These are phyloP conservation scores for Camelina laxa DNA, from an alignment of 345 rosid species.

Conservation along the genomic window DNA sequence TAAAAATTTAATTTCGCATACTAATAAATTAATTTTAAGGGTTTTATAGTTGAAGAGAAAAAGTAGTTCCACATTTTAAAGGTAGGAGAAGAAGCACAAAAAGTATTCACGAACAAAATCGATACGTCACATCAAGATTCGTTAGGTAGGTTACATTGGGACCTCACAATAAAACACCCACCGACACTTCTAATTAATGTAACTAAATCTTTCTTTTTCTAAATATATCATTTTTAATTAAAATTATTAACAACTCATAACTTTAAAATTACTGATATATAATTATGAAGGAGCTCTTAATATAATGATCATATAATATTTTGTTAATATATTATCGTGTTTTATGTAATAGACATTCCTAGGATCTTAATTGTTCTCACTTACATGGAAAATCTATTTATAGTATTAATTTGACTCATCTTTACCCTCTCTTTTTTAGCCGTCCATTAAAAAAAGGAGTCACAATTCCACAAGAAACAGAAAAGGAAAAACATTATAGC, in stretches of 20 bases:
- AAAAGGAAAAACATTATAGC: background rate
- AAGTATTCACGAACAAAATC: conserved; percentile 32
- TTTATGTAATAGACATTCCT: conserved; percentile 9
- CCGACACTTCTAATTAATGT: conserved; percentile 59
- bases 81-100: conserved; percentile 26
- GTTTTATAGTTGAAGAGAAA: conserved; percentile 36
- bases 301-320: background rate
- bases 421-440: background rate
- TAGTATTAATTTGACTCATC: conserved; percentile 3
- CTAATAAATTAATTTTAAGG: background rate
- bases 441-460: conserved; percentile 12
- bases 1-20: background rate
- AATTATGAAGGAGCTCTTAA: background rate
- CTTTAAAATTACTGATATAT: background rate
- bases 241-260: background rate
- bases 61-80: conserved; percentile 41
- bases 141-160: conserved; percentile 35
- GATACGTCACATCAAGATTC: conserved; percentile 40
- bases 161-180: conserved; percentile 52
- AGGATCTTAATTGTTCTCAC: conserved; percentile 9
- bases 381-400: background rate
- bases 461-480: background rate
- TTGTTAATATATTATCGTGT: conserved; percentile 5
- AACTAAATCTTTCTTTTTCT: conserved; percentile 8
- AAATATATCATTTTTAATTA: background rate